Evolutionary conservation across 2,329 filamentous ascomycete genomes (phyloP), one percentile per base, ranked within the genome.

Genomic region (Ascosphaera aggregata): DNA sequence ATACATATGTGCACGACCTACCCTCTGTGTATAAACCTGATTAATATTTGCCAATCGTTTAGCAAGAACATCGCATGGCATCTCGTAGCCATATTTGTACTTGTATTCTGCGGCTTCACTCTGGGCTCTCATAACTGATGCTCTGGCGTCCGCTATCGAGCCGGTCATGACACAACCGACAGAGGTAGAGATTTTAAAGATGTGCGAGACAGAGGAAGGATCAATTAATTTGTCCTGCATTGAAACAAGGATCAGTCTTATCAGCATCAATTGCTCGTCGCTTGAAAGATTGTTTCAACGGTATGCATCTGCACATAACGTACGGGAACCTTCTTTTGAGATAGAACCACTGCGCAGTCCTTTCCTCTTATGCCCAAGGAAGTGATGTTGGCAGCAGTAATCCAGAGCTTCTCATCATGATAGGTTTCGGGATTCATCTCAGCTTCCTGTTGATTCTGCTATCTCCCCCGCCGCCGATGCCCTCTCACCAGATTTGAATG

Each of bases 311-410:
- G 36, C 41, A 63, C 85, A n/a, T n/a, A n/a, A n/a, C n/a, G 48
- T 79, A 94, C 86, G 43, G 89, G 86, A 49, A 98, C 89, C 66
- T 98, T 98, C 76, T 98, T 98, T 65, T 98, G 89, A 45, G 89
- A 95, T 57, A 98, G 66, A 39, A 98, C 81, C 35, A 98, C 89
- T 24, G 89, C 89, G 54, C 86, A 95, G 64, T 89, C 73, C 70
- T 98, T 98, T 61, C 89, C 89, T 56, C 84, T 73, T 49, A 98
- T 74, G 51, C 89, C 89, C 59, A 98, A 73, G 44, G 89, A 89
- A 69, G 92, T 98, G 66, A 98, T 95, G 63, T 95, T 95, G 50
- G 89, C 89, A 44, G 89, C 86, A 50, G 89, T 98, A 63, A 98
- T 98, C n/a, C n/a, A n/a, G n/a, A n/a, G n/a, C n/a, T n/a, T n/a